phyloP scores from a whole-genome alignment of 192 early-diverging fungal genomes.

The Piromyces finnis region DNA sequence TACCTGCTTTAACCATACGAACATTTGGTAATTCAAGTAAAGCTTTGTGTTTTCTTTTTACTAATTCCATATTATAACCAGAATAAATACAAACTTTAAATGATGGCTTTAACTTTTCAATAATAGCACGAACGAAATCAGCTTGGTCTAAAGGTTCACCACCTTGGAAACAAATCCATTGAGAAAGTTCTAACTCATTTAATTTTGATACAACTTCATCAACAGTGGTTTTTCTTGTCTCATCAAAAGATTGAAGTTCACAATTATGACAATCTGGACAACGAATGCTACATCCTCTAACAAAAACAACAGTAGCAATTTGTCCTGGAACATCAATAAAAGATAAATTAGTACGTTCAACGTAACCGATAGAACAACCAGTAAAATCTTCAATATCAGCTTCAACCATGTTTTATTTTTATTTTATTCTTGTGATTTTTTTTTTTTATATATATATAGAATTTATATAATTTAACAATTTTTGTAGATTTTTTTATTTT shows the following conservation, averaged over 20 bases:
- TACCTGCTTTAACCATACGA: background rate
- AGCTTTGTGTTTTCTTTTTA: background rate
- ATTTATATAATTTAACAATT: too few relatives aligned
- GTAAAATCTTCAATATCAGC: background rate
- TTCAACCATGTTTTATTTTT: background rate
- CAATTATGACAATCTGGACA: background rate
- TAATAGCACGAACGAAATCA: background rate
- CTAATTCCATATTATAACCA: background rate
- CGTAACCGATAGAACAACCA: background rate
- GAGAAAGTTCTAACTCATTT: background rate
- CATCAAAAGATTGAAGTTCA: background rate
- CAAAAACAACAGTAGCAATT: background rate
- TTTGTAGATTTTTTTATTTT: too few relatives aligned
- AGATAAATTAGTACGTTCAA: background rate
- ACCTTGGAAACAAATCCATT: background rate
- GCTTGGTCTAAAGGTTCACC: background rate
- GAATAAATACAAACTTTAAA: background rate
- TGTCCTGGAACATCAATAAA: background rate
- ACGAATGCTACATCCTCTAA: background rate
- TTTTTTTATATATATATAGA: too few relatives aligned
- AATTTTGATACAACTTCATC: background rate
- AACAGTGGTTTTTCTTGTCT: background rate
- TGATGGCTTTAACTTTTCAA: background rate
- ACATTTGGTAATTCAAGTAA: background rate
- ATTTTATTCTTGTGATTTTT: too few relatives aligned